phyloP scores from a whole-genome alignment of 345 rosid genomes.

The Laguncularia racemosa region DNA sequence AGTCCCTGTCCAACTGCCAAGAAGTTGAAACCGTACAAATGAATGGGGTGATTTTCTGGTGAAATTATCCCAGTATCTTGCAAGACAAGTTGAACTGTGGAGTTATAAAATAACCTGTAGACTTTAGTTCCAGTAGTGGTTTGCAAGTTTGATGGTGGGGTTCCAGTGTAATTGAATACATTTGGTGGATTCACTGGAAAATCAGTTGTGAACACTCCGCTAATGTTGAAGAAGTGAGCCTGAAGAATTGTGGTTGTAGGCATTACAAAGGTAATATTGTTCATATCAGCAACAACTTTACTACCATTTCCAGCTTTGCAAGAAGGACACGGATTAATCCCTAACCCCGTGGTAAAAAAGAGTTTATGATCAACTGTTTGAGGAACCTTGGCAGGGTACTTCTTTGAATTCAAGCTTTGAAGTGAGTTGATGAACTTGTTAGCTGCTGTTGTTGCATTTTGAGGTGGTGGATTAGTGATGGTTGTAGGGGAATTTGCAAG shows the following conservation, averaged over 20 bases:
- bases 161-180: slow-evolving; percentile 11
- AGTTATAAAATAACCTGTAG: not conserved
- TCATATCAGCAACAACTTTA: slow-evolving; percentile 2
- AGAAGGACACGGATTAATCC: slow-evolving; percentile 18
- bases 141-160: slow-evolving; percentile 2
- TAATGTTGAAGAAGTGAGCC: slow-evolving; percentile 3
- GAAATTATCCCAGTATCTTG: slow-evolving; percentile 11
- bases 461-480: not conserved
- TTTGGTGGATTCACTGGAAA: slow-evolving; percentile 11
- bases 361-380: slow-evolving; percentile 14
- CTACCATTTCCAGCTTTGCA: slow-evolving; percentile 5
- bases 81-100: slow-evolving; percentile 11
- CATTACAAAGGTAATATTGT: slow-evolving; percentile 10
- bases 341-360: slow-evolving; percentile 17
- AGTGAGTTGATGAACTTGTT: slow-evolving; percentile 14
- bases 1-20: slow-evolving; percentile 12
- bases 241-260: slow-evolving; percentile 2
- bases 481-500: slow-evolving; percentile 2
- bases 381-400: slow-evolving; percentile 13
- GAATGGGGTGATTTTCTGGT: slow-evolving; percentile 12
- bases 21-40: slow-evolving; percentile 15
- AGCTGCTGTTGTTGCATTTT: slow-evolving; percentile 15
- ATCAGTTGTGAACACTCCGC: not conserved
- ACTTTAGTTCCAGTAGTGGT: slow-evolving; percentile 10
- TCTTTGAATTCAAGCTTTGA: slow-evolving; percentile 8